Evolutionary conservation across 2,329 filamentous ascomycete genomes (phyloP).

Genomic region (Colletotrichum sp.): DNA sequence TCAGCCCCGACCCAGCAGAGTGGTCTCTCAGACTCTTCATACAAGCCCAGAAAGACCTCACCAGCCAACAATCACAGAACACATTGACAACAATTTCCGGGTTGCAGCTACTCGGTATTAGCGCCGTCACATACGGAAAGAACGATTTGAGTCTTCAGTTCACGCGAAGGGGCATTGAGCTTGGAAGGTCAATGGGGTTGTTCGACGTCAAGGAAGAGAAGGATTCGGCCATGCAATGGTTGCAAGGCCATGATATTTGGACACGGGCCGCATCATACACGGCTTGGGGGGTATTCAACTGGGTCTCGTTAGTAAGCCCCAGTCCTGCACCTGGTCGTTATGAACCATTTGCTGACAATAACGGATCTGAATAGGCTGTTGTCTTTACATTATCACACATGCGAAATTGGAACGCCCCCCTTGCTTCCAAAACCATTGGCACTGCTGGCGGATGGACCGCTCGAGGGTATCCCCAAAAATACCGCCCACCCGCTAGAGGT

Average conservation of each 20-base stretch:
- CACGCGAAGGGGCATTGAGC: neutral
- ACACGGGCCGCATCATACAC: constrained; percentile 24
- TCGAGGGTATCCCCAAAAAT: neutral
- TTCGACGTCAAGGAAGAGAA: neutral
- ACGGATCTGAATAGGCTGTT: neutral
- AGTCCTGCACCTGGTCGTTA: too few species aligned
- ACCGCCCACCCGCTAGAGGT: neutral
- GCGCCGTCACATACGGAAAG: neutral
- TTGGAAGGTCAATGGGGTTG: neutral
- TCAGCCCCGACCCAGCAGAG: neutral
- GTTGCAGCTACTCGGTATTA: neutral
- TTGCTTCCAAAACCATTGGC: neutral
- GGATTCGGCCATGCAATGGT: neutral
- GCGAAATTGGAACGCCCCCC: neutral
- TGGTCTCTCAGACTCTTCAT: neutral
- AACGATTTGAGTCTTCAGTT: neutral
- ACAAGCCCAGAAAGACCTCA: neutral
- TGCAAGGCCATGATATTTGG: neutral
- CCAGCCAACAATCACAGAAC: neutral
- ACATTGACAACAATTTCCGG: neutral
- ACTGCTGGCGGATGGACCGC: neutral
- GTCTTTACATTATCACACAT: neutral
- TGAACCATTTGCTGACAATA: neutral
- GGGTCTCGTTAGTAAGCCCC: constrained; percentile 7
- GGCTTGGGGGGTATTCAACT: constrained; percentile 32